Conservation (phyloP, 23 red algal species). For the Gracilaria gracilis region DNA sequence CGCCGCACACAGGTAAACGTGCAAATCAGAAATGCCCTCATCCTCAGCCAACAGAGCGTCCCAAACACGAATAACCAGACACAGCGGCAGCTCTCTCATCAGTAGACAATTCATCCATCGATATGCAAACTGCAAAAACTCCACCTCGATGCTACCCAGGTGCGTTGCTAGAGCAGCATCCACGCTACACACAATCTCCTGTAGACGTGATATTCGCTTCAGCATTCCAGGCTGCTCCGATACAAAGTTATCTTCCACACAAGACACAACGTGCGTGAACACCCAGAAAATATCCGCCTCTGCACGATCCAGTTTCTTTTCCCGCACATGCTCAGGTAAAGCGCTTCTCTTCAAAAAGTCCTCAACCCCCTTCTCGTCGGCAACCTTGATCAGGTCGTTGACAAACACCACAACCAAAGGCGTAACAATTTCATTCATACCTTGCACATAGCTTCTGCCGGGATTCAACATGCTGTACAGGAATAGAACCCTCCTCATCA, state of each 20-base stretch:
- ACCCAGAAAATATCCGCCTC: constrained; percentile 98
- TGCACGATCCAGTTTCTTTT: constrained; percentile 44
- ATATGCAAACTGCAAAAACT: constrained; percentile 92
- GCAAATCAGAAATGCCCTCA: constrained; percentile 80
- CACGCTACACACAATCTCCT: constrained; percentile 69
- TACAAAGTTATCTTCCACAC: constrained; percentile 89
- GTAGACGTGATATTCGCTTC: constrained; percentile 65
- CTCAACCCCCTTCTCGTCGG: constrained; percentile 18
- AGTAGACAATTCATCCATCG: constrained; percentile 96
- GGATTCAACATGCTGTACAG: constrained; percentile 85
- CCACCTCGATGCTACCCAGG: constrained; percentile 52
- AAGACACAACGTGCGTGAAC: constrained; percentile 67
- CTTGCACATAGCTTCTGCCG: constrained; percentile 95
- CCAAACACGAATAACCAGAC: constrained; percentile 86
- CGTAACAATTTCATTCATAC: constrained; percentile 92
- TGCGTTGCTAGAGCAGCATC: constrained; percentile 67
- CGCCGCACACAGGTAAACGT: constrained; percentile 90
- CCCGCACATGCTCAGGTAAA: background rate
- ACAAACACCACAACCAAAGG: constrained; percentile 89
- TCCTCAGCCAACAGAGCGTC: constrained; percentile 83
- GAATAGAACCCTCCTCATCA: constrained; percentile 84
- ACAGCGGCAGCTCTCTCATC: constrained; percentile 93
- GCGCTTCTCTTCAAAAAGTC: constrained; percentile 31
- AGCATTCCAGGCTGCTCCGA: constrained; percentile 94
- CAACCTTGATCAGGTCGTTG: constrained; percentile 31